phyloP scores from a whole-genome alignment of 768 basidiomycete genomes.

The Suillus tomentosus region DNA sequence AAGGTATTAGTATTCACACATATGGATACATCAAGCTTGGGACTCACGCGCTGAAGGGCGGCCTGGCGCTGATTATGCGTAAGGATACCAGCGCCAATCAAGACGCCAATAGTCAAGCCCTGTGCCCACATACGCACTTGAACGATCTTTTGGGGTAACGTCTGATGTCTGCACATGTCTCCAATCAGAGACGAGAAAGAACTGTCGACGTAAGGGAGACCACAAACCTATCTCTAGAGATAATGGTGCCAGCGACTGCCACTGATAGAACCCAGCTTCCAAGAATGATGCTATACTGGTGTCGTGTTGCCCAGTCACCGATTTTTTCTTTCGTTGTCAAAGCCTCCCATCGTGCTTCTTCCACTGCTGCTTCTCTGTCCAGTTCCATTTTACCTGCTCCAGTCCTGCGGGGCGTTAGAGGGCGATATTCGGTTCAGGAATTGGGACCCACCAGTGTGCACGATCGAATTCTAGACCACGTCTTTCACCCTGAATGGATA shows the following conservation, averaged over 20 bases:
- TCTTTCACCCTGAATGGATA: conserved; percentile 75
- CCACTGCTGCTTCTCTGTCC: conserved; percentile 41
- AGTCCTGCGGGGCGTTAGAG: conserved; percentile 20
- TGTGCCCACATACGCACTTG: conserved; percentile 92
- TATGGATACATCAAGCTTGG: neutral
- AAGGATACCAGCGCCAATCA: conserved; percentile 70
- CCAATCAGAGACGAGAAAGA: conserved; percentile 3
- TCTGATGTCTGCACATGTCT: conserved; percentile 39
- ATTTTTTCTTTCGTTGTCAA: conserved; percentile 55
- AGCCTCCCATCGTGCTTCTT: conserved; percentile 48
- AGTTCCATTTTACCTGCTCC: conserved; percentile 55
- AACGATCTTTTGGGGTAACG: conserved; percentile 58
- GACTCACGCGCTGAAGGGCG: conserved; percentile 28
- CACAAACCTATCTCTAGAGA: conserved; percentile 65
- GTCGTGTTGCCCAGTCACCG: conserved; percentile 62
- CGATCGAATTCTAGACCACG: conserved; percentile 59
- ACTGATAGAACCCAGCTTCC: conserved; percentile 76
- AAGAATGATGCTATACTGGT: conserved; percentile 74
- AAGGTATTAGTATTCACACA: neutral
- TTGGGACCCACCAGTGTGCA: conserved; percentile 6
- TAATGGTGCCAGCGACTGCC: conserved; percentile 61
- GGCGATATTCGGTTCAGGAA: neutral
- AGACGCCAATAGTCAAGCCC: conserved; percentile 73
- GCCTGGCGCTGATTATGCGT: conserved; percentile 52
- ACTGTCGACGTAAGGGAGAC: neutral